These are phyloP conservation scores for Chlamydomonas applanata DNA, from an alignment of 139 green algal genomes.

Conservation along the genomic window DNA sequence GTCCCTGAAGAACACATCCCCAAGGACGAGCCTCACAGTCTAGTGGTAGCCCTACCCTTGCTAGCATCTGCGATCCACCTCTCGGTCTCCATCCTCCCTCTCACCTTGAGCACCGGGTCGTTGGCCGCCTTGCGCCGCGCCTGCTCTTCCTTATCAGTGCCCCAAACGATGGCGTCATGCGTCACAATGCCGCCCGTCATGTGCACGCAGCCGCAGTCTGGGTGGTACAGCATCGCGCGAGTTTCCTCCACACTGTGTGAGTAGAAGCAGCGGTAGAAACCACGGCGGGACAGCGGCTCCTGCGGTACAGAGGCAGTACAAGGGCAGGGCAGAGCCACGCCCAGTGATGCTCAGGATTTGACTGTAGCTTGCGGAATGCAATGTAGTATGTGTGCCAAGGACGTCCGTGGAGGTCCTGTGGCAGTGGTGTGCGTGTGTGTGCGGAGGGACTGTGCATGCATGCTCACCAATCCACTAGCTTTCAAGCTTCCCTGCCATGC, in stretches of 20 bases:
- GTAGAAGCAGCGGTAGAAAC: not conserved
- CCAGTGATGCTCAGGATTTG: no score
- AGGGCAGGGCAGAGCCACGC: no score
- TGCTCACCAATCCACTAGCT: no score
- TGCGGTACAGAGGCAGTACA: not conserved
- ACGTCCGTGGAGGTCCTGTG: no score
- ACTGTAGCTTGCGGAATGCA: no score
- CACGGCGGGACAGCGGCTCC: slow-evolving; percentile 6
- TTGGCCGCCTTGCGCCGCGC: slow-evolving; percentile 24
- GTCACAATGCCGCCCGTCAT: slow-evolving; percentile 41
- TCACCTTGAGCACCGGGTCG: slow-evolving; percentile 47
- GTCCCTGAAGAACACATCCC: not conserved
- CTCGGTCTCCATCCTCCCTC: not conserved
- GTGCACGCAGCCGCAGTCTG: slow-evolving; percentile 29
- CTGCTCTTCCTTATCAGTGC: slow-evolving; percentile 32
- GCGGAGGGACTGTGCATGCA: no score
- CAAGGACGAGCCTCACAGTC: not conserved
- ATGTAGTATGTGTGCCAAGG: no score
- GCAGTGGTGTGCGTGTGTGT: no score
- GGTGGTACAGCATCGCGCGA: slow-evolving; percentile 22
- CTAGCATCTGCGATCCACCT: not conserved
- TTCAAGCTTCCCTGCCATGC: no score
- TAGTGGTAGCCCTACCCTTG: not conserved
- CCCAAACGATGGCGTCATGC: slow-evolving; percentile 45
- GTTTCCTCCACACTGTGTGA: slow-evolving; percentile 2